Conservation (phyloP, 805 yeast genomes). For the Candida dajiaensis region DNA sequence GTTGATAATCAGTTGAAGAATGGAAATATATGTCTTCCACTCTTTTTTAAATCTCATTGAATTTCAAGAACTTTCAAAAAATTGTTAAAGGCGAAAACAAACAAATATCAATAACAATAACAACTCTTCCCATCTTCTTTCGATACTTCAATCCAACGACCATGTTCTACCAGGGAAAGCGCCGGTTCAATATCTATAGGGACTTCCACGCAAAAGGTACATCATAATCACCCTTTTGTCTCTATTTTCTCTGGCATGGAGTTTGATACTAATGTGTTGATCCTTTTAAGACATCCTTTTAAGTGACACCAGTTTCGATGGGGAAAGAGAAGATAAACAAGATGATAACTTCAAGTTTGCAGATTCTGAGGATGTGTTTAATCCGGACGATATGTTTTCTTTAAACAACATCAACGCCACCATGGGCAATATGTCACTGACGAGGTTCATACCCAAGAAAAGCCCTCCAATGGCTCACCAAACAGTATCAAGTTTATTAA, state of each 20-base stretch:
- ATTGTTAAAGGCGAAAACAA: neutral
- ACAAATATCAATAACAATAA: too few relatives aligned
- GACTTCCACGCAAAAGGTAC: slow-evolving; percentile 19
- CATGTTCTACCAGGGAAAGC: slow-evolving; percentile 17
- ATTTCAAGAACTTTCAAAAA: neutral
- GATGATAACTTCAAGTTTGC: neutral
- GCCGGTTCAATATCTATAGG: slow-evolving; percentile 18
- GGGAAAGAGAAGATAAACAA: neutral
- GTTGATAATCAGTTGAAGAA: too few relatives aligned
- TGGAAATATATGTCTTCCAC: too few relatives aligned
- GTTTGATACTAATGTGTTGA: neutral
- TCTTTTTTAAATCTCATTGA: neutral
- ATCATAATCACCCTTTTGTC: neutral
- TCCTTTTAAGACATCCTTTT: slow-evolving; percentile 1
- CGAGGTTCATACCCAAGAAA: neutral
- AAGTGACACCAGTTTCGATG: slow-evolving; percentile 8
- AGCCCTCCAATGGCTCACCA: neutral
- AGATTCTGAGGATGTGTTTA: slow-evolving; percentile 1
- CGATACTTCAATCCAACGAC: too few relatives aligned
- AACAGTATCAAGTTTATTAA: neutral
- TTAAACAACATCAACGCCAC: slow-evolving; percentile 9
- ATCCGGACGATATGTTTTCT: slow-evolving; percentile 9
- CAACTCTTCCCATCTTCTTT: too few relatives aligned
- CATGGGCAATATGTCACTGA: neutral
- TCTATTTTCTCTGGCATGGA: neutral